These are phyloP conservation scores for Dryas drummondii DNA, from an alignment of 306 rosid species.

Conservation along the genomic window DNA sequence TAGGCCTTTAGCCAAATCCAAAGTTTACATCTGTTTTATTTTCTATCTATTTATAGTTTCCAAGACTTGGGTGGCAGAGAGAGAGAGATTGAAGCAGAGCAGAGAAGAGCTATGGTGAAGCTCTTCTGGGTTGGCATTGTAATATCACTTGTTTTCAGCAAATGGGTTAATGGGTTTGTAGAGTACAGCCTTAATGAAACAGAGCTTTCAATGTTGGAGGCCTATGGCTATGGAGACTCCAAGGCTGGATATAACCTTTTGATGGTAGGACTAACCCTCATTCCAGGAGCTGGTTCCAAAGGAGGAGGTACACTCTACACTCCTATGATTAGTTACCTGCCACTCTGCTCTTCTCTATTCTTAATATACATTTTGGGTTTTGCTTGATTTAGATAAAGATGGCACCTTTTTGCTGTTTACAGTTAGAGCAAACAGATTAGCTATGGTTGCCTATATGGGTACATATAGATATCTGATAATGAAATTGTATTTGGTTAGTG, in stretches of 20 bases:
- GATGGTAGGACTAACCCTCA: slow-evolving; percentile 78
- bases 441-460: background rate
- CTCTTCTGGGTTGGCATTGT: slow-evolving; percentile 45
- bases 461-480: background rate
- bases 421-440: background rate
- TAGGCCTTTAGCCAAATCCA: background rate
- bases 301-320: slow-evolving; percentile 65
- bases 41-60: background rate
- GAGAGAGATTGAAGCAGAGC: slow-evolving; percentile 13
- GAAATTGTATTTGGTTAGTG: background rate
- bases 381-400: slow-evolving; percentile 7
- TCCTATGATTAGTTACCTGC: background rate
- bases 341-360: background rate
- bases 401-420: background rate
- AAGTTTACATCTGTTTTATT: background rate
- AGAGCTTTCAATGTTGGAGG: slow-evolving; percentile 51
- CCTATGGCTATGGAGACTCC: slow-evolving; percentile 53
- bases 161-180: slow-evolving; percentile 49
- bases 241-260: slow-evolving; percentile 27
- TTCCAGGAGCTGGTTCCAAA: slow-evolving; percentile 66
- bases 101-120: slow-evolving; percentile 36
- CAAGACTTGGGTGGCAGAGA: slow-evolving; percentile 16
- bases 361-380: background rate
- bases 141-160: slow-evolving; percentile 37
- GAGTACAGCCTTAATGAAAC: slow-evolving; percentile 53